phyloP scores from a whole-genome alignment of 164 flowering plant genomes.

The Liriodendron chinense region DNA sequence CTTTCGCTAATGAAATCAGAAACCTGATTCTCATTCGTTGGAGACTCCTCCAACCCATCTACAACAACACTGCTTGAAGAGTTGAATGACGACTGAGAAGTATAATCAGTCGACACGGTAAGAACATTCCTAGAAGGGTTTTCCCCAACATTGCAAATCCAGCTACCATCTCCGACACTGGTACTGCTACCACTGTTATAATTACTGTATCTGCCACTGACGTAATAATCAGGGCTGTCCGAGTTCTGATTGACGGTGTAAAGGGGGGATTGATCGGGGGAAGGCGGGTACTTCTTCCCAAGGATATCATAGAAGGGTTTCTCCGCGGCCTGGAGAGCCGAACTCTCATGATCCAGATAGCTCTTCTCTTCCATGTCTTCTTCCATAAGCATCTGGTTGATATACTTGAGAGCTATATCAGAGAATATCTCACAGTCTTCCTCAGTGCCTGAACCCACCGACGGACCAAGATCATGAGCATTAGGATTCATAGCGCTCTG shows the following conservation, averaged over 20 bases:
- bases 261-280: slow-evolving; percentile 34
- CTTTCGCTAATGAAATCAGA: slow-evolving; percentile 42
- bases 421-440: slow-evolving; percentile 63
- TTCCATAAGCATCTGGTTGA: slow-evolving; percentile 84
- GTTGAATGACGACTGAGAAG: slow-evolving; percentile 34
- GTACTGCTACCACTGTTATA: slow-evolving; percentile 9
- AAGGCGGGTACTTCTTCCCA: slow-evolving; percentile 73
- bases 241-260: slow-evolving; percentile 21
- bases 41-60: slow-evolving; percentile 53
- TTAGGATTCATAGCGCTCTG: slow-evolving; percentile 19
- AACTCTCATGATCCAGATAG: slow-evolving; percentile 75
- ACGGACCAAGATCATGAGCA: neutral
- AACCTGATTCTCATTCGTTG: slow-evolving; percentile 28
- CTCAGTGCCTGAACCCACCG: slow-evolving; percentile 25
- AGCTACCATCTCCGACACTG: slow-evolving; percentile 16
- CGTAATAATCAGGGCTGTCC: slow-evolving; percentile 21
- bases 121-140: slow-evolving; percentile 10
- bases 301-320: slow-evolving; percentile 74
- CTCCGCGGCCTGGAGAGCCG: slow-evolving; percentile 77
- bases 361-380: slow-evolving; percentile 84
- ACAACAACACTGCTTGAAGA: slow-evolving; percentile 35
- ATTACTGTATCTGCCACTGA: slow-evolving; percentile 7
- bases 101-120: slow-evolving; percentile 9
- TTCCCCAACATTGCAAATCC: slow-evolving; percentile 21
- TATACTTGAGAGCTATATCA: slow-evolving; percentile 62